These are phyloP conservation scores for Neurospora sp. DNA, from an alignment of 495 filamentous ascomycete genomes.

Conservation along the genomic window DNA sequence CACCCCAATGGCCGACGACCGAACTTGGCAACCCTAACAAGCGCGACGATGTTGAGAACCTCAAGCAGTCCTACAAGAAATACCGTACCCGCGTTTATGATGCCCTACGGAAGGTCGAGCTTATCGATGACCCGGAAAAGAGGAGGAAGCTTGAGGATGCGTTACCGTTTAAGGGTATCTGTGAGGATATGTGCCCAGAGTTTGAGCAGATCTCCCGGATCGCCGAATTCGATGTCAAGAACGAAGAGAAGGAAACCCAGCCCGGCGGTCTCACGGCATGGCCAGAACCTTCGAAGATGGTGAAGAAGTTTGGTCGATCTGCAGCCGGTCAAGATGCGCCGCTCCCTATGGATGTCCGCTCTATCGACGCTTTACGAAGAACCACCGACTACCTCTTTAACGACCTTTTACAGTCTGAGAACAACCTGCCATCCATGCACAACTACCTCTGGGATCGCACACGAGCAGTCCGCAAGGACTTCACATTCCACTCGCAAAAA, in stretches of 20 bases:
- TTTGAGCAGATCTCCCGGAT: slow-evolving; percentile 78
- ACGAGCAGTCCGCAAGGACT: slow-evolving; percentile 84
- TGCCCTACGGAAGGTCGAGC: slow-evolving; percentile 58
- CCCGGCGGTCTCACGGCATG: slow-evolving; percentile 28
- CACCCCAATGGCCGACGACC: slow-evolving; percentile 32
- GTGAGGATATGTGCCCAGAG: slow-evolving; percentile 88
- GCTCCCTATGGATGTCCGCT: slow-evolving; percentile 84
- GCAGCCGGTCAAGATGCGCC: slow-evolving; percentile 88
- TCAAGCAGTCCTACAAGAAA: slow-evolving; percentile 44
- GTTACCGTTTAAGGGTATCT: slow-evolving; percentile 79
- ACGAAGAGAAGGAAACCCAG: slow-evolving; percentile 35
- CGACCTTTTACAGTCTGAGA: slow-evolving; percentile 54
- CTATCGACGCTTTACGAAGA: slow-evolving; percentile 59
- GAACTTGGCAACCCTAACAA: slow-evolving; percentile 31
- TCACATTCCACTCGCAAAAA: slow-evolving; percentile 72
- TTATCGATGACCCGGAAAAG: slow-evolving; percentile 85
- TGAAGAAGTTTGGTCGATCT: slow-evolving; percentile 84
- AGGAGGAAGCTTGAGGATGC: slow-evolving; percentile 71
- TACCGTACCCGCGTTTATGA: slow-evolving; percentile 59
- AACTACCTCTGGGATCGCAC: slow-evolving; percentile 93
- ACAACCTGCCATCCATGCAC: slow-evolving; percentile 59
- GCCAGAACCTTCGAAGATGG: slow-evolving; percentile 33
- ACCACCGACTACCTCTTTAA: slow-evolving; percentile 78
- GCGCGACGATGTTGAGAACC: slow-evolving; percentile 30
- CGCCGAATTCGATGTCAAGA: slow-evolving; percentile 48